Evolutionary conservation across 148 eudicot genomes (phyloP), one percentile per base, ranked within the genome.

Genomic region (Drosera capensis): DNA sequence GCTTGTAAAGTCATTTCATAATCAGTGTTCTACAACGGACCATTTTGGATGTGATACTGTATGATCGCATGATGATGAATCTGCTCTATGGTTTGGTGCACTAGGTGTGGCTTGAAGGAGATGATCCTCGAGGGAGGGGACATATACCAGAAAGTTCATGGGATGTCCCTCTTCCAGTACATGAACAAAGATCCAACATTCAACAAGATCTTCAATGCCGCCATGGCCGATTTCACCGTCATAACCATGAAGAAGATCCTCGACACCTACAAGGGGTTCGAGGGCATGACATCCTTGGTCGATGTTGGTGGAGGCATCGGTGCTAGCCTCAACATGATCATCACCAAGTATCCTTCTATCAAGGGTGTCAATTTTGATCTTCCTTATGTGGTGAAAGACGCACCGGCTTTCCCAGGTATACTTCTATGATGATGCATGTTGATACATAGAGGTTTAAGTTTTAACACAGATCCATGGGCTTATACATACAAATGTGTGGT

Each of bases 281-380:
- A 41, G 16, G 47, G 37, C 1, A 6, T 42, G 13, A 8, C 14
- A 1, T 7, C 14, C 1, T 20, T 52, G 25, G 57, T 52, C 2
- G 57, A 52, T 1, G 57, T 52, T 0, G 57, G 57, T 6, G 48
- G 48, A 1, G 57, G 57, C 3, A 52, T n/a, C 3, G 57, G 57
- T 28, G 14, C 37, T n/a, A 41, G 45, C 25, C 39, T 52, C 5
- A 52, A 42, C 39, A 43, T 52, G 31, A 52, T 52, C 38, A 25
- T 42, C 29, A 25, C 46, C 18, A 29, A 20, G 14, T 42, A 52
- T 42, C 57, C 57, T 2, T 7, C 25, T n/a, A 29, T 52, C 2
- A 52, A 28, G 6, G 57, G 57, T 36, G 29, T 52, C 22, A 52
- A 52, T 20, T 52, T 52, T 21, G 57, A 52, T 20, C 28, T 52